phyloP scores from a whole-genome alignment of 768 basidiomycete genomes.

The Suillus alpinus region DNA sequence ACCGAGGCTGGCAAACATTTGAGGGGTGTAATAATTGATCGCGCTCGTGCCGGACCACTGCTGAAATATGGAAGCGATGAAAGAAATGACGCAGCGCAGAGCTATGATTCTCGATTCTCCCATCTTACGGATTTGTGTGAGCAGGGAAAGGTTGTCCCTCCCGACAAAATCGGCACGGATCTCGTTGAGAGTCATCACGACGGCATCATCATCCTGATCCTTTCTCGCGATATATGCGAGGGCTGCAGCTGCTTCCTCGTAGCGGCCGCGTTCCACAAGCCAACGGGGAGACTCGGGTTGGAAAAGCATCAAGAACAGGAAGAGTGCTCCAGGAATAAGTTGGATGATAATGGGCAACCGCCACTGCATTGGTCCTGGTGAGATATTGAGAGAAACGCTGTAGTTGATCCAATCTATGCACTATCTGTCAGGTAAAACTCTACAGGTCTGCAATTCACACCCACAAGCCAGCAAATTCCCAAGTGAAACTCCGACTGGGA shows the following conservation, averaged over 20 bases:
- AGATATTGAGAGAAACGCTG: slow-evolving; percentile 22
- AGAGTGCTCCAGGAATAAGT: slow-evolving; percentile 37
- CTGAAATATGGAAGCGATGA: slow-evolving; percentile 33
- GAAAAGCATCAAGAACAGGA: slow-evolving; percentile 35
- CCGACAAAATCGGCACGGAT: slow-evolving; percentile 35
- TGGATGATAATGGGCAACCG: slow-evolving; percentile 36
- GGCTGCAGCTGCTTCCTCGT: slow-evolving; percentile 30
- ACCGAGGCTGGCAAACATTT: slow-evolving; percentile 36
- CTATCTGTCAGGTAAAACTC: neutral
- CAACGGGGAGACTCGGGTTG: slow-evolving; percentile 42
- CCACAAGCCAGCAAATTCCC: slow-evolving; percentile 35
- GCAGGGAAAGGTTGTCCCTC: slow-evolving; percentile 22
- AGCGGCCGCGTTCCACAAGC: slow-evolving; percentile 35
- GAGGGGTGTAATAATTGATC: slow-evolving; percentile 39
- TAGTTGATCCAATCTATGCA: slow-evolving; percentile 36
- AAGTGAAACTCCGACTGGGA: slow-evolving; percentile 29
- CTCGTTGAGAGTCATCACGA: slow-evolving; percentile 31
- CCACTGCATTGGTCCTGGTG: slow-evolving; percentile 32
- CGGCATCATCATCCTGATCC: slow-evolving; percentile 22
- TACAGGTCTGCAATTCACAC: slow-evolving; percentile 9
- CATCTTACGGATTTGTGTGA: slow-evolving; percentile 31
- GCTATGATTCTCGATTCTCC: slow-evolving; percentile 29
- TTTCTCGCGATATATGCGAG: slow-evolving; percentile 29
- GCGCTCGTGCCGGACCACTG: slow-evolving; percentile 41
- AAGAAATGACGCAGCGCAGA: slow-evolving; percentile 30